These are phyloP conservation scores for Cystoderma amianthinum DNA, from an alignment of 768 basidiomycete species.

Conservation along the genomic window DNA sequence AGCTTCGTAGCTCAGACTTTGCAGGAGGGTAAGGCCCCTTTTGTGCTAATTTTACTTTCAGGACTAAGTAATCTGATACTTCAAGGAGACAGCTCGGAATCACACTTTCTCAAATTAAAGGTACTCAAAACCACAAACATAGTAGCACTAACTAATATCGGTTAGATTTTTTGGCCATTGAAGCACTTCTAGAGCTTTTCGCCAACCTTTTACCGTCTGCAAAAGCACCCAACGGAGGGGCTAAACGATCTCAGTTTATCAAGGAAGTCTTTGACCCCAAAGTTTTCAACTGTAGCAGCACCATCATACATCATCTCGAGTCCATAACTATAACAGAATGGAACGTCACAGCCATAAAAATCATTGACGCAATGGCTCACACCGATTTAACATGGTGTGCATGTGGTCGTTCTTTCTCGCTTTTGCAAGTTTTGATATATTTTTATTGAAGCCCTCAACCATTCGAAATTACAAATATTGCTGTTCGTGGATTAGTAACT, in stretches of 20 bases:
- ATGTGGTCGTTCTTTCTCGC: slow-evolving; percentile 5
- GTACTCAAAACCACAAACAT: slow-evolving; percentile 16
- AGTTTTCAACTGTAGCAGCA: slow-evolving; percentile 25
- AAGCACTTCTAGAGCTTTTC: slow-evolving; percentile 50
- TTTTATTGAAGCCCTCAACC: slow-evolving; percentile 46
- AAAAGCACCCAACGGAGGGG: slow-evolving; percentile 19
- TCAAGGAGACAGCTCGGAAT: slow-evolving; percentile 42
- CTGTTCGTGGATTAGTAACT: slow-evolving; percentile 20
- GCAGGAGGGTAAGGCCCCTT: slow-evolving; percentile 41
- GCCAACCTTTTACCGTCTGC: slow-evolving; percentile 46
- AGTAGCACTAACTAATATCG: neutral
- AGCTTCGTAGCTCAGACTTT: slow-evolving; percentile 32
- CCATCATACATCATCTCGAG: slow-evolving; percentile 34
- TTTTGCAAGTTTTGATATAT: slow-evolving; percentile 1
- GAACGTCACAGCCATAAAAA: slow-evolving; percentile 41
- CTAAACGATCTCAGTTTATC: slow-evolving; percentile 40
- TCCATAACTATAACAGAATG: slow-evolving; percentile 37
- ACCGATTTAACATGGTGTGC: slow-evolving; percentile 44
- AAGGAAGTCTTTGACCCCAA: slow-evolving; percentile 40
- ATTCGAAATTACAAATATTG: slow-evolving; percentile 36
- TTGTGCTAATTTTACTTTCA: no score
- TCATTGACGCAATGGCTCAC: slow-evolving; percentile 39
- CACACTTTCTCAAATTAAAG: slow-evolving; percentile 39
- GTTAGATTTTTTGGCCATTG: slow-evolving; percentile 50
- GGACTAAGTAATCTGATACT: no score